Percentiles rank a stretch among this genome's conserved stretches.
These are phyloP conservation scores for Pseudogymnoascus sp. DNA, from an alignment of 2,329 filamentous ascomycete genomes.

Conservation along the genomic window DNA sequence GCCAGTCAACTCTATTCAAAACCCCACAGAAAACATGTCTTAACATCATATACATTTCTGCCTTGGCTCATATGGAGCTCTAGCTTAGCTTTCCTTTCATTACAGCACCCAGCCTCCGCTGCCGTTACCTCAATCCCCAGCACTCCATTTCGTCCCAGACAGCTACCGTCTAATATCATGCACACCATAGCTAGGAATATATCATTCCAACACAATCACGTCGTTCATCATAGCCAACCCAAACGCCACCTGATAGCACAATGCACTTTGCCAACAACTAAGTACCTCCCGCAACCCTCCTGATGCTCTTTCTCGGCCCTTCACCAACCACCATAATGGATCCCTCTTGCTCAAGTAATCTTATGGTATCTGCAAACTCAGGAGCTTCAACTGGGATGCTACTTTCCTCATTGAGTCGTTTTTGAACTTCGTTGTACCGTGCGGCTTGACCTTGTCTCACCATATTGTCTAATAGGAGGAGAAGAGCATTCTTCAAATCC, in stretches of 20 bases:
- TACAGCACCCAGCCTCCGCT: background rate
- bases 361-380: constrained; percentile 78
- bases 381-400: constrained; percentile 63
- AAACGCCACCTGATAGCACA: constrained; percentile 2
- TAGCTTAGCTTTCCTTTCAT: background rate
- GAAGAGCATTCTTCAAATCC: constrained; percentile 73
- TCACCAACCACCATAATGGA: constrained; percentile 73
- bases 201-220: constrained; percentile 2
- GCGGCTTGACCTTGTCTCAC: constrained; percentile 59
- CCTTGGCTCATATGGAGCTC: background rate
- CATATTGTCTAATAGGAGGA: constrained; percentile 73
- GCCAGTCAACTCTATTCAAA: background rate
- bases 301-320: constrained; percentile 71
- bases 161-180: background rate
- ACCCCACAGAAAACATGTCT: background rate
- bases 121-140: background rate
- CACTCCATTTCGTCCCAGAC: constrained; percentile 4
- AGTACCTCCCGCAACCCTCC: constrained; percentile 56
- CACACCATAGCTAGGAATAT: constrained; percentile 1
- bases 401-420: constrained; percentile 61
- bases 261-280: constrained; percentile 16
- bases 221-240: background rate
- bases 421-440: constrained; percentile 69
- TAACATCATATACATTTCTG: constrained; percentile 5
- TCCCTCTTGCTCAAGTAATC: constrained; percentile 76